These are phyloP conservation scores for Coemansia furcata DNA, from an alignment of 192 early-diverging fungal genomes.

Conservation along the genomic window DNA sequence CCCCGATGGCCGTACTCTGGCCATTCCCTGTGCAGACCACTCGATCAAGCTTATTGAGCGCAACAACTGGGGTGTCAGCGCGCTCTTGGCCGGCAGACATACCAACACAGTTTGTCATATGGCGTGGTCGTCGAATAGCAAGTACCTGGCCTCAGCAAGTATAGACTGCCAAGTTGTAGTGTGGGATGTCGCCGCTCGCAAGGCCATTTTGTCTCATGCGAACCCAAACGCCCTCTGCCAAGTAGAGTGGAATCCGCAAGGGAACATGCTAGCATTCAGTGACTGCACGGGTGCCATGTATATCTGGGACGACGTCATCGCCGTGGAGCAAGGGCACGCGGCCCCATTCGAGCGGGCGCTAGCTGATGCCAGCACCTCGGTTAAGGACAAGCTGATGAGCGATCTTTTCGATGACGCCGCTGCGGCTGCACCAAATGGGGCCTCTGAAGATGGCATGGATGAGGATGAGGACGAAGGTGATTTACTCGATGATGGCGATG, in stretches of 20 bases:
- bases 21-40: conserved; percentile 56
- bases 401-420: conserved; percentile 45
- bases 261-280: conserved; percentile 62
- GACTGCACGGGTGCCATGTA: conserved; percentile 58
- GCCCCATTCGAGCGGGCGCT: conserved; percentile 14
- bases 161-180: conserved; percentile 54
- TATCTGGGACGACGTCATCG: conserved; percentile 59
- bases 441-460: conserved; percentile 15
- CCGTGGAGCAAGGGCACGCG: conserved; percentile 45
- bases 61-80: conserved; percentile 33
- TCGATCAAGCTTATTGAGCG: conserved; percentile 36
- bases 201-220: conserved; percentile 42
- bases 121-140: conserved; percentile 66
- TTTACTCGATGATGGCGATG: conserved; percentile 24
- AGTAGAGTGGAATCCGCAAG: conserved; percentile 66
- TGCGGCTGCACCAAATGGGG: background rate
- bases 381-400: conserved; percentile 41
- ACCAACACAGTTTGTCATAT: conserved; percentile 50
- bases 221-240: conserved; percentile 50
- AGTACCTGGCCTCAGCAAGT: conserved; percentile 58
- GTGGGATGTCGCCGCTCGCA: conserved; percentile 63
- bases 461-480: conserved; percentile 13
- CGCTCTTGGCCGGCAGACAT: conserved; percentile 36
- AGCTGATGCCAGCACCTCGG: background rate
- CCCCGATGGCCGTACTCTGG: conserved; percentile 59